phyloP scores from a whole-genome alignment of 805 yeast species.

The Scheffersomyces coipomensis region DNA sequence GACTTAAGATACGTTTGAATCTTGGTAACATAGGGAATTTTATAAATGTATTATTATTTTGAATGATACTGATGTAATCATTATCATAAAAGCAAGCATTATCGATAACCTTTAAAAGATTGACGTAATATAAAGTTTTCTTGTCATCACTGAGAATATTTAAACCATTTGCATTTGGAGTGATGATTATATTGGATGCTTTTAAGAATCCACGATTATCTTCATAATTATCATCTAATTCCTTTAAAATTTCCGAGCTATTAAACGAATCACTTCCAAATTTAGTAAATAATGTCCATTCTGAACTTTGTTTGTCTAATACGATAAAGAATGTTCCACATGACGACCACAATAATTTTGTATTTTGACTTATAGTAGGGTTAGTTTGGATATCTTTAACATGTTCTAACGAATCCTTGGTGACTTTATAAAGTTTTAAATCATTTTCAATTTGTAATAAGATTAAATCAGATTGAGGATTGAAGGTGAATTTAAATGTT shows the following conservation, averaged over 20 bases:
- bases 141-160: slow-evolving; percentile 12
- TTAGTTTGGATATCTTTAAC: slow-evolving; percentile 9
- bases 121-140: slow-evolving; percentile 18
- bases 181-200: slow-evolving; percentile 20
- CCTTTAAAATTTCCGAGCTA: slow-evolving; percentile 20
- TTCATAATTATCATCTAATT: slow-evolving; percentile 13
- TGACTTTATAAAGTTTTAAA: slow-evolving; percentile 9
- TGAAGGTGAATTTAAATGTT: slow-evolving; percentile 12
- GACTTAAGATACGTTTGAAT: slow-evolving; percentile 23
- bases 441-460: slow-evolving; percentile 10
- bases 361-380: background rate
- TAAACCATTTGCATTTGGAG: slow-evolving; percentile 20
- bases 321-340: slow-evolving; percentile 32
- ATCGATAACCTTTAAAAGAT: slow-evolving; percentile 13
- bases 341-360: slow-evolving; percentile 28
- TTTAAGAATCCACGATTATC: slow-evolving; percentile 19
- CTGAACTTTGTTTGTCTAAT: slow-evolving; percentile 15
- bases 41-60: slow-evolving; percentile 12
- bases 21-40: slow-evolving; percentile 30
- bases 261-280: slow-evolving; percentile 32
- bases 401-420: slow-evolving; percentile 5
- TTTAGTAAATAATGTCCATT: slow-evolving; percentile 32
- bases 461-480: slow-evolving; percentile 20
- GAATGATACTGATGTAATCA: slow-evolving; percentile 23
- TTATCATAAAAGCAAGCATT: slow-evolving; percentile 17